Percentiles rank a stretch among this genome's conserved stretches.
Evolutionary conservation across 495 filamentous ascomycete genomes (phyloP).

Genomic region (Daldinia vernicosa): DNA sequence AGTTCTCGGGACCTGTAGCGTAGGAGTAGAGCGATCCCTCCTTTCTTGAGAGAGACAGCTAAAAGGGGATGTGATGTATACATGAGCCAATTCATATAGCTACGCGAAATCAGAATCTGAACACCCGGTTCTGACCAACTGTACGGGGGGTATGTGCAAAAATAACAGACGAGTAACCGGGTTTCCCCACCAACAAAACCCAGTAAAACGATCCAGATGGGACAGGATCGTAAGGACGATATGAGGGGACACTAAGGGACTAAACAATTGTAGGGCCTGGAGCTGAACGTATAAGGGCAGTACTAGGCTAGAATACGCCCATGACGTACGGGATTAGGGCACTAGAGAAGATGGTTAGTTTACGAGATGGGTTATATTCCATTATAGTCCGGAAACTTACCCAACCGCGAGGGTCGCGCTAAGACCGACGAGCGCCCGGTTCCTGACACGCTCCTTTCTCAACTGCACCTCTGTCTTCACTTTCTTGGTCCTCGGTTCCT

Average conservation of each 20-base stretch:
- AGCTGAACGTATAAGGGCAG: not conserved
- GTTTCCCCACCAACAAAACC: slow-evolving; percentile 28
- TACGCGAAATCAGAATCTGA: slow-evolving; percentile 36
- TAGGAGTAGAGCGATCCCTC: slow-evolving; percentile 6
- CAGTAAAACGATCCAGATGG: slow-evolving; percentile 13
- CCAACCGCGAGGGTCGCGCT: slow-evolving; percentile 85
- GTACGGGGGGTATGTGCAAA: slow-evolving; percentile 43
- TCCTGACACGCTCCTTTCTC: slow-evolving; percentile 82
- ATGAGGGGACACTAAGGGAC: slow-evolving; percentile 24
- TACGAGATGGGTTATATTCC: slow-evolving; percentile 13
- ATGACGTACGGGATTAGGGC: slow-evolving; percentile 66
- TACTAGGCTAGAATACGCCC: slow-evolving; percentile 51
- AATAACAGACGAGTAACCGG: slow-evolving; percentile 34
- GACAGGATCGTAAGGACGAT: slow-evolving; percentile 11
- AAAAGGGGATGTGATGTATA: slow-evolving; percentile 39
- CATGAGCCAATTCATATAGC: slow-evolving; percentile 41
- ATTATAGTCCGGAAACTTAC: slow-evolving; percentile 64
- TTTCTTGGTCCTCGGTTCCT: slow-evolving; percentile 72
- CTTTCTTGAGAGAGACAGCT: slow-evolving; percentile 12
- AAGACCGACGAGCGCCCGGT: slow-evolving; percentile 83
- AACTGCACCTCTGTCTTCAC: slow-evolving; percentile 77
- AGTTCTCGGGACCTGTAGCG: slow-evolving; percentile 24
- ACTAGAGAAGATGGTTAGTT: slow-evolving; percentile 51
- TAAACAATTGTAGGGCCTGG: slow-evolving; percentile 27
- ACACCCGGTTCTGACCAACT: slow-evolving; percentile 28